phyloP scores from a whole-genome alignment of 805 yeast genomes.

The Starmerella apis region DNA sequence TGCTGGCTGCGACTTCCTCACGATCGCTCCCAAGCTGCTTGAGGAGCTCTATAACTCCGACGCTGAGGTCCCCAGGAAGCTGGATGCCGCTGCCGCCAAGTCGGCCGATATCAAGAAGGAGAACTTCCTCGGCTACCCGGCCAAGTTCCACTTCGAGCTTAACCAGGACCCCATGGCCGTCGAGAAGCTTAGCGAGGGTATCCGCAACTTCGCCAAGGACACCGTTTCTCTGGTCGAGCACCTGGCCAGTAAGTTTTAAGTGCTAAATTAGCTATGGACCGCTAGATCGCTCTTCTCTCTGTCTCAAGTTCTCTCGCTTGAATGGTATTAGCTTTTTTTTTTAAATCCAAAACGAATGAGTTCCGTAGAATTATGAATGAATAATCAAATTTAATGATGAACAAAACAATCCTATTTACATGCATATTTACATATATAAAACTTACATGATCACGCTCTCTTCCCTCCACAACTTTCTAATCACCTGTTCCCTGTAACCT shows the following conservation, averaged over 20 bases:
- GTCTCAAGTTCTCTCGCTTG: no score
- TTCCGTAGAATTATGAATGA: neutral
- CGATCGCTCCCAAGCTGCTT: slow-evolving; percentile 86
- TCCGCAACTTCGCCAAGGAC: slow-evolving; percentile 92
- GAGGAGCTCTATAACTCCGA: slow-evolving; percentile 74
- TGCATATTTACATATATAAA: no score
- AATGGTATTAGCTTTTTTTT: no score
- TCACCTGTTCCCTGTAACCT: no score
- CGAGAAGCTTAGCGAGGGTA: slow-evolving; percentile 95
- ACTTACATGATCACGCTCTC: no score
- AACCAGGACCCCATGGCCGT: slow-evolving; percentile 98
- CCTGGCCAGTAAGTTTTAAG: slow-evolving; percentile 22
- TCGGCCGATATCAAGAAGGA: slow-evolving; percentile 54
- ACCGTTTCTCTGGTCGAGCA: slow-evolving; percentile 50
- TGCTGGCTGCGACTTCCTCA: slow-evolving; percentile 94
- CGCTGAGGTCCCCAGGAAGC: slow-evolving; percentile 69
- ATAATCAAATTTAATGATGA: neutral
- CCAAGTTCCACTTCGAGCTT: slow-evolving; percentile 77
- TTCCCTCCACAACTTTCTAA: no score
- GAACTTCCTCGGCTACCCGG: slow-evolving; percentile 72
- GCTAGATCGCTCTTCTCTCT: neutral
- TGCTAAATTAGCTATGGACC: neutral
- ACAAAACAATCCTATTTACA: neutral
- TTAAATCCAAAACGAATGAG: no score
- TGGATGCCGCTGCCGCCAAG: slow-evolving; percentile 58